Conservation (phyloP, 2,329 filamentous ascomycete species). For the Fusarium pilosicola region DNA sequence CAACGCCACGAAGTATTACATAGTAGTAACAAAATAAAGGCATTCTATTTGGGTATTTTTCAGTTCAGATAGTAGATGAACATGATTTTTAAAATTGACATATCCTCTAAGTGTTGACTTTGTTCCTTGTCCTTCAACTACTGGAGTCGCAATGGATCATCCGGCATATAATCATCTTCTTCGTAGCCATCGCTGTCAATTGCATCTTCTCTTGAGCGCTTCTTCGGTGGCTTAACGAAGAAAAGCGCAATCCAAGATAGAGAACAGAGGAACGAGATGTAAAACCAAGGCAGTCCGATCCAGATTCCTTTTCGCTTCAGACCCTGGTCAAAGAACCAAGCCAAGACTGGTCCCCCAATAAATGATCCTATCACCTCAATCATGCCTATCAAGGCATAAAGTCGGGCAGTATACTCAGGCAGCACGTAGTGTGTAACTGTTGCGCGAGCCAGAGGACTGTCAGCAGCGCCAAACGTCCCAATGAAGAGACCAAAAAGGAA, state of each 20-base stretch:
- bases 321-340: slow-evolving; percentile 52
- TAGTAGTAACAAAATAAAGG: not conserved
- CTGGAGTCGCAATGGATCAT: slow-evolving; percentile 38
- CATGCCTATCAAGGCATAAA: slow-evolving; percentile 55
- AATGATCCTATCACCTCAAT: slow-evolving; percentile 53
- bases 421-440: slow-evolving; percentile 53
- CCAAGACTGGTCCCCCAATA: slow-evolving; percentile 53
- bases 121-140: slow-evolving; percentile 3
- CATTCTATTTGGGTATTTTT: slow-evolving; percentile 24
- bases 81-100: not conserved
- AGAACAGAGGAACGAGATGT: slow-evolving; percentile 47
- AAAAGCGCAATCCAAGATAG: slow-evolving; percentile 45
- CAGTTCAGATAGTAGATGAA: not conserved
- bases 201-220: slow-evolving; percentile 17
- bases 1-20: too few species aligned
- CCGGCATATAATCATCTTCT: slow-evolving; percentile 37
- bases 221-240: slow-evolving; percentile 49
- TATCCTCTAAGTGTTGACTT: too few species aligned
- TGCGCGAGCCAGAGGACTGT: slow-evolving; percentile 52
- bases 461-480: slow-evolving; percentile 51
- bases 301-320: slow-evolving; percentile 49
- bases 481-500: slow-evolving; percentile 53
- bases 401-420: slow-evolving; percentile 51
- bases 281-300: slow-evolving; percentile 55
- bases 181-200: slow-evolving; percentile 31